Percentiles rank a stretch among this genome's conserved stretches.
phyloP scores from a whole-genome alignment of 108 stramenopile species.

The Skeletonema menzelii region DNA sequence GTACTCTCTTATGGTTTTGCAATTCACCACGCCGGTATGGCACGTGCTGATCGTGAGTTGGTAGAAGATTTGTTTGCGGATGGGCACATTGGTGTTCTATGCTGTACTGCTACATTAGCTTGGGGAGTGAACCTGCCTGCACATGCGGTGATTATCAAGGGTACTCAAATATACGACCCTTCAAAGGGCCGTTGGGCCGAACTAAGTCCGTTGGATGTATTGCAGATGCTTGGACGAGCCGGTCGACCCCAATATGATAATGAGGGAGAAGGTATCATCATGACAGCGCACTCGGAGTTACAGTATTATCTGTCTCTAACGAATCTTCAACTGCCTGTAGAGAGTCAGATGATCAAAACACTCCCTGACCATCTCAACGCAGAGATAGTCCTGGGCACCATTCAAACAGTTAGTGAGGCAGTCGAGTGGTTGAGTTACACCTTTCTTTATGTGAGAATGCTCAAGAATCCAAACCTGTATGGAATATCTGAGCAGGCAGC shows the following conservation, averaged over 20 bases:
- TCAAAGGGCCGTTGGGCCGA: slow-evolving; percentile 98
- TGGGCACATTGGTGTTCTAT: slow-evolving; percentile 95
- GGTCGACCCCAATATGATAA: slow-evolving; percentile 99
- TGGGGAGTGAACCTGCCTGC: slow-evolving; percentile 99
- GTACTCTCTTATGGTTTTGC: slow-evolving; percentile 96
- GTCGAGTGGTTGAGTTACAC: slow-evolving; percentile 99
- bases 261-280: slow-evolving; percentile 98
- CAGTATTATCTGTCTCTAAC: slow-evolving; percentile 98
- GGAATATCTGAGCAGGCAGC: slow-evolving; percentile 77
- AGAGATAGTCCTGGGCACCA: slow-evolving; percentile 94
- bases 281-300: slow-evolving; percentile 97
- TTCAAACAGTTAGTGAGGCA: slow-evolving; percentile 91
- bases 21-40: slow-evolving; percentile 99
- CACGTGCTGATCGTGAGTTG: slow-evolving; percentile 91
- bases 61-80: slow-evolving; percentile 99
- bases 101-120: slow-evolving; percentile 97
- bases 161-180: slow-evolving; percentile 99
- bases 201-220: slow-evolving; percentile 95
- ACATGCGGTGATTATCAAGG: slow-evolving; percentile 99
- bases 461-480: slow-evolving; percentile 93
- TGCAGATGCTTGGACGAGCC: slow-evolving; percentile 99
- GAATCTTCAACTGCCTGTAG: slow-evolving; percentile 99
- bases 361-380: slow-evolving; percentile 98
- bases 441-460: slow-evolving; percentile 98
- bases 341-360: slow-evolving; percentile 94